phyloP scores from a whole-genome alignment of 345 rosid genomes.

The Punica granatum region DNA sequence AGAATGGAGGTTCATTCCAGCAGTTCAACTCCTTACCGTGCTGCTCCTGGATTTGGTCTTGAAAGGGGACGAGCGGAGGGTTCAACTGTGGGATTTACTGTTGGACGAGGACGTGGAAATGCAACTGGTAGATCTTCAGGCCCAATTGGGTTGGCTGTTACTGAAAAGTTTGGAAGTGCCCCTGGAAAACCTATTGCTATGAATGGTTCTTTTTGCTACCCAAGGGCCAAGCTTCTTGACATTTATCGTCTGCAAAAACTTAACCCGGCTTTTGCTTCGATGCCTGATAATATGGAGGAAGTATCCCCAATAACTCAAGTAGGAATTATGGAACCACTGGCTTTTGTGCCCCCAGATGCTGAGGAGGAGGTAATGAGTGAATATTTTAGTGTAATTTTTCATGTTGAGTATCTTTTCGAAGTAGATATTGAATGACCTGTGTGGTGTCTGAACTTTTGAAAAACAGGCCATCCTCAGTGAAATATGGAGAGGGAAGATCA shows the following conservation, averaged over 20 bases:
- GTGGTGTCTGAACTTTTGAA: slow-evolving; percentile 2
- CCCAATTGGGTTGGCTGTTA: slow-evolving; percentile 17
- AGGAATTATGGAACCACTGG: slow-evolving; percentile 43
- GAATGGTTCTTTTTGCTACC: slow-evolving; percentile 36
- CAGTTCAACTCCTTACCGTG: slow-evolving; percentile 47
- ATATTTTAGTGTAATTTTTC: not conserved
- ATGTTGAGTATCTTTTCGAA: not conserved
- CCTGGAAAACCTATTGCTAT: slow-evolving; percentile 33
- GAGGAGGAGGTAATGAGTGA: slow-evolving; percentile 62
- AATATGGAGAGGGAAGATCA: slow-evolving; percentile 64
- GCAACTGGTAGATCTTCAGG: slow-evolving; percentile 31
- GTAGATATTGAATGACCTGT: not conserved
- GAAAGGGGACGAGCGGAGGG: slow-evolving; percentile 61
- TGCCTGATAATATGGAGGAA: slow-evolving; percentile 54
- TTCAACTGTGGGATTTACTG: slow-evolving; percentile 52
- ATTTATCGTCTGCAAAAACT: slow-evolving; percentile 45
- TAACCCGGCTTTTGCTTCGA: slow-evolving; percentile 23
- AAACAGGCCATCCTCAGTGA: slow-evolving; percentile 46
- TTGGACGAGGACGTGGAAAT: slow-evolving; percentile 70
- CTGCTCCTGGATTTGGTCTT: slow-evolving; percentile 83
- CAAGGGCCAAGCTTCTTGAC: slow-evolving; percentile 81
- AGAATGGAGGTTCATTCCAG: slow-evolving; percentile 62
- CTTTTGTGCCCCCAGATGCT: slow-evolving; percentile 64
- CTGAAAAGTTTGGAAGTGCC: slow-evolving; percentile 24
- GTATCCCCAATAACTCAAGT: slow-evolving; percentile 34